These are phyloP conservation scores for Lomentospora prolificans DNA, from an alignment of 2,329 filamentous ascomycete genomes.

Conservation along the genomic window DNA sequence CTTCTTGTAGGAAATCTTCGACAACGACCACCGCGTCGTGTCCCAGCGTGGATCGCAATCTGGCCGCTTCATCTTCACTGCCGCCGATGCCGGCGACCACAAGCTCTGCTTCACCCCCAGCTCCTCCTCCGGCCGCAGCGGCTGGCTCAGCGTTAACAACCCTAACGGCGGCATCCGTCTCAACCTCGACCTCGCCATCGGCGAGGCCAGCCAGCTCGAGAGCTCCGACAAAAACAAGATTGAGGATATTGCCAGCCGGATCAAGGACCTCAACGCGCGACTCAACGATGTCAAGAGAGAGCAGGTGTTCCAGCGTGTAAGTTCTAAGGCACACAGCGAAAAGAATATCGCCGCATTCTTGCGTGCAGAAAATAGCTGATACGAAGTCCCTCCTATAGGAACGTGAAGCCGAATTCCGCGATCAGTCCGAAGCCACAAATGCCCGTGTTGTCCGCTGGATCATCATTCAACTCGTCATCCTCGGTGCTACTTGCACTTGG, in stretches of 20 bases:
- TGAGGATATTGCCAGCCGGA: slow-evolving; percentile 75
- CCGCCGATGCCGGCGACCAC: slow-evolving; percentile 91
- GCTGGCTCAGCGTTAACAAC: slow-evolving; percentile 59
- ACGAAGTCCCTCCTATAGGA: slow-evolving; percentile 49
- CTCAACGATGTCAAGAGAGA: slow-evolving; percentile 84
- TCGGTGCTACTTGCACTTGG: slow-evolving; percentile 88
- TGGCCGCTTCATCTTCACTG: slow-evolving; percentile 91
- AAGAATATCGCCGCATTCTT: no score
- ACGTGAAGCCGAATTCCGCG: slow-evolving; percentile 94
- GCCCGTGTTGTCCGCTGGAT: slow-evolving; percentile 89
- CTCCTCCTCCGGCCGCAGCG: slow-evolving; percentile 57
- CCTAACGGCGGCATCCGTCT: slow-evolving; percentile 72
- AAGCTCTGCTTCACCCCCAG: slow-evolving; percentile 86
- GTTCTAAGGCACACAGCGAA: slow-evolving; percentile 19
- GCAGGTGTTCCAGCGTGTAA: slow-evolving; percentile 90
- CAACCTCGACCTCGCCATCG: slow-evolving; percentile 83
- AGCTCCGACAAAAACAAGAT: slow-evolving; percentile 90
- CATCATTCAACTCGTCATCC: slow-evolving; percentile 73
- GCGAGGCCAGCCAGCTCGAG: slow-evolving; percentile 89
- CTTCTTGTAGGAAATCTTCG: slow-evolving; percentile 73
- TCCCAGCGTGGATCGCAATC: slow-evolving; percentile 66
- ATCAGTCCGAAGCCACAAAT: slow-evolving; percentile 93
- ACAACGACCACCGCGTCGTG: slow-evolving; percentile 94
- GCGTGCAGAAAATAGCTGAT: neutral
- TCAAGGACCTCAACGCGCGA: slow-evolving; percentile 80